Percentiles rank a stretch among this genome's conserved stretches.
Evolutionary conservation across 2,329 filamentous ascomycete genomes (phyloP).

Genomic region (Geosmithia putterillii): DNA sequence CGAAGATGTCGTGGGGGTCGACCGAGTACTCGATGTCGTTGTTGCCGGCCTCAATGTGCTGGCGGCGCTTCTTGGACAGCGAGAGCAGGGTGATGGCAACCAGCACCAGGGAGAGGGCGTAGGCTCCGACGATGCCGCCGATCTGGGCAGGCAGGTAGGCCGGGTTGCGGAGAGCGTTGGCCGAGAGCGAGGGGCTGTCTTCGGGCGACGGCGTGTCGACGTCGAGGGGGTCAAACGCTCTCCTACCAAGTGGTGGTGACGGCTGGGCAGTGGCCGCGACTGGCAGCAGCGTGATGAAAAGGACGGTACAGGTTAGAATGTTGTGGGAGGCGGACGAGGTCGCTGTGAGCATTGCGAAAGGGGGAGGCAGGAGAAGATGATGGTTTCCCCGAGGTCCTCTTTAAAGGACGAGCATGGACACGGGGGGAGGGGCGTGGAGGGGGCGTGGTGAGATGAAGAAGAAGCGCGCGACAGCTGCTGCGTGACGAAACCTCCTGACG

Average conservation of each 20-base stretch:
- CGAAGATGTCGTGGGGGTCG: background rate
- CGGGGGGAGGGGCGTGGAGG: too few species aligned
- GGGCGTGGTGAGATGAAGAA: too few species aligned
- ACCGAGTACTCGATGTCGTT: slow-evolving; percentile 34
- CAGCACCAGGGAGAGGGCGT: slow-evolving; percentile 64
- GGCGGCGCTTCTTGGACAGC: slow-evolving; percentile 42
- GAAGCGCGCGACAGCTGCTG: slow-evolving; percentile 9
- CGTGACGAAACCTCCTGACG: slow-evolving; percentile 29
- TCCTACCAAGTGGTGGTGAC: slow-evolving; percentile 4
- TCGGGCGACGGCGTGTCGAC: slow-evolving; percentile 48
- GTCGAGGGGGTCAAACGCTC: slow-evolving; percentile 22
- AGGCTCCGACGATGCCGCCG: slow-evolving; percentile 71
- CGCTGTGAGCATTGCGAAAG: background rate
- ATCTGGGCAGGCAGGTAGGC: slow-evolving; percentile 68
- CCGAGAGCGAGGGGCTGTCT: slow-evolving; percentile 47
- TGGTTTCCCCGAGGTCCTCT: slow-evolving; percentile 13
- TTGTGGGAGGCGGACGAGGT: background rate
- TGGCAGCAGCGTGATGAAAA: background rate
- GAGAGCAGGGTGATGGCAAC: slow-evolving; percentile 55
- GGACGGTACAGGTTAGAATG: background rate
- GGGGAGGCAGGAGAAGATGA: slow-evolving; percentile 12
- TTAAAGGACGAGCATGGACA: too few species aligned
- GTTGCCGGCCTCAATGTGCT: slow-evolving; percentile 38
- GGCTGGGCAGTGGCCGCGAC: background rate
- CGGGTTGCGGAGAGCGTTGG: slow-evolving; percentile 45